phyloP scores from a whole-genome alignment of 1,139 yeast genomes.

The Yamadazyma siamensis region DNA sequence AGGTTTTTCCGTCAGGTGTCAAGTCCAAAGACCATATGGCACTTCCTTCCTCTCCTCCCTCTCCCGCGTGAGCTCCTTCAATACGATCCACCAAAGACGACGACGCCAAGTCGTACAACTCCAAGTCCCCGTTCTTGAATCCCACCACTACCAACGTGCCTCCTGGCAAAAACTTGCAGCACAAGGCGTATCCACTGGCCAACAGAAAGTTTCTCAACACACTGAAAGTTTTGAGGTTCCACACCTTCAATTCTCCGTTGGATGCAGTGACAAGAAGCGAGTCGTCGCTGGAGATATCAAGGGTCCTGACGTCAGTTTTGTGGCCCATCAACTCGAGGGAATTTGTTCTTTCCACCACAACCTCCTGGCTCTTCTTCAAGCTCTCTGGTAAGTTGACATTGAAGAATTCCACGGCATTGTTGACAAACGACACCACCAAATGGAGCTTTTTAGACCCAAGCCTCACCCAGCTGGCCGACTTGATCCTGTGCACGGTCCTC shows the following conservation, averaged over 20 bases:
- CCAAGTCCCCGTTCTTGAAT: constrained; percentile 81
- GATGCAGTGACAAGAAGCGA: constrained; percentile 85
- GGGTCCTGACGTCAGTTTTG: constrained; percentile 80
- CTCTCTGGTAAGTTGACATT: constrained; percentile 47
- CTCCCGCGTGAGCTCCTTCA: constrained; percentile 60
- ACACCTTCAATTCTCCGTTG: constrained; percentile 81
- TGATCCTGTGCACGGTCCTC: constrained; percentile 55
- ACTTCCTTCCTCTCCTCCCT: constrained; percentile 45
- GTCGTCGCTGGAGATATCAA: constrained; percentile 84
- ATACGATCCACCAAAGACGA: constrained; percentile 70
- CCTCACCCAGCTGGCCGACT: constrained; percentile 55
- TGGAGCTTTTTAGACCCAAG: constrained; percentile 43
- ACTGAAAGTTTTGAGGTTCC: constrained; percentile 73
- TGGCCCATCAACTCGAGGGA: constrained; percentile 80
- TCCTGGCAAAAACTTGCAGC: constrained; percentile 85
- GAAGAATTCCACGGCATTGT: constrained; percentile 74
- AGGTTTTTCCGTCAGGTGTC: constrained; percentile 77
- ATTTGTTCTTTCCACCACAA: constrained; percentile 38
- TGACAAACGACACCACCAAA: constrained; percentile 60
- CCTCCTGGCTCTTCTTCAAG: constrained; percentile 43
- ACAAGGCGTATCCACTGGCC: constrained; percentile 83
- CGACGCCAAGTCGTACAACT: constrained; percentile 81
- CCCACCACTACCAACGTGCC: constrained; percentile 88
- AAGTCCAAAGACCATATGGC: constrained; percentile 92
- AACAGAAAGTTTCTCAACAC: constrained; percentile 73